Evolutionary conservation across 208 protist genomes (phyloP), one percentile per base, ranked within the genome.

Genomic region (Endotrypanum monterogeii): DNA sequence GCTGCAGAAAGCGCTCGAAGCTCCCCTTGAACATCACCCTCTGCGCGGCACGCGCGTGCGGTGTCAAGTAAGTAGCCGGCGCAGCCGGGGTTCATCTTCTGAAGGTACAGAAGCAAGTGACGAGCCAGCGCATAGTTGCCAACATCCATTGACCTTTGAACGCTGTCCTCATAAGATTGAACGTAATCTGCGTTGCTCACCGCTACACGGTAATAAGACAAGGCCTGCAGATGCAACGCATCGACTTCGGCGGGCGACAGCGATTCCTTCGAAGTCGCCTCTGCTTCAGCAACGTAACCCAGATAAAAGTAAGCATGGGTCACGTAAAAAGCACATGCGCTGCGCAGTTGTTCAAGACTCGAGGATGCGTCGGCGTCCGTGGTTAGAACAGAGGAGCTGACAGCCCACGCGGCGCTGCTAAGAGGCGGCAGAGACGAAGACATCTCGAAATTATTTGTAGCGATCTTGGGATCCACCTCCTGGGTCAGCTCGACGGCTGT

Each of bases 251-350:
- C 76, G 30, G 52, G 30, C 32, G 54, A 62, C 30, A 57, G 54
- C n/a, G 67, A 52, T 44, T 61, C 44, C 25, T 50, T 51, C 37
- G 81, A 58, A 9, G 44, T 39, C 41, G 67, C 44, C 55, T 39
- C 67, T 39, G 44, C 50, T 58, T 81, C 80, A 54, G 71, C 82
- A 32, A 93, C 74, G 66, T 84, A 83, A 50, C 92, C 92, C 5
- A 96, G 76, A 57, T 93, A 94, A 62, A 93, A 96, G 77, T 94
- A 82, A 0, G 92, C 90, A 71, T 96, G 89, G 8, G 92, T 84
- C 11, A 77, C 78, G 74, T 93, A 94, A 66, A 93, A 89, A 55
- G 76, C 62, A 54, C 76, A 75, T 46, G 67, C 52, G 71, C 62
- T 66, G 52, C 51, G 48, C 74, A 71, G 70, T 30, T 67, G 55